phyloP scores from a whole-genome alignment of 257 asterid species.

The Capsicum chinense region DNA sequence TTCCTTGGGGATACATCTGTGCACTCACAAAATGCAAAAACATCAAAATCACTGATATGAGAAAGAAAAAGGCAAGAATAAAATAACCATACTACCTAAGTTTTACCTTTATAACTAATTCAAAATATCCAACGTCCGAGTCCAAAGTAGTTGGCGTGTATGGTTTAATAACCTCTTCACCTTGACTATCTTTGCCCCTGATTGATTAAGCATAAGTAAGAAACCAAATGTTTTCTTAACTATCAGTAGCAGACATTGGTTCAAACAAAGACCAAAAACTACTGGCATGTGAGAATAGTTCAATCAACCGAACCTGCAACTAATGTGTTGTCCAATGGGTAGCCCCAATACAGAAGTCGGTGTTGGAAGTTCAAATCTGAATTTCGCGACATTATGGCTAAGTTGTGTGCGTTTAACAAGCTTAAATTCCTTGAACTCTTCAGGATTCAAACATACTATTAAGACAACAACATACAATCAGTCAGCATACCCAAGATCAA shows the following conservation, averaged over 20 bases:
- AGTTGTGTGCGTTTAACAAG: conserved; percentile 85
- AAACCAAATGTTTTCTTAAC: conserved; percentile 22
- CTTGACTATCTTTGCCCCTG: conserved; percentile 96
- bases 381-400: conserved; percentile 95
- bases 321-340: conserved; percentile 97
- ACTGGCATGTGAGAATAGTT: conserved; percentile 20
- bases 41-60: conserved; percentile 31
- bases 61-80: conserved; percentile 23
- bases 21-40: conserved; percentile 28
- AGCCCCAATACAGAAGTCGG: conserved; percentile 92
- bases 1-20: conserved; percentile 99
- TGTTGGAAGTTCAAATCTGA: conserved; percentile 85
- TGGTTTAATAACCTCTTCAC: conserved; percentile 96
- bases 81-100: background rate
- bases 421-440: conserved; percentile 80
- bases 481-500: conserved; percentile 22
- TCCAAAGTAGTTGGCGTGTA: conserved; percentile 98
- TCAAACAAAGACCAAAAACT: background rate
- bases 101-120: conserved; percentile 88
- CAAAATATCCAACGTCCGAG: conserved; percentile 92
- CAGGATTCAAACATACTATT: conserved; percentile 82
- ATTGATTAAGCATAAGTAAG: conserved; percentile 25
- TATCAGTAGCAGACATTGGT: background rate
- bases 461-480: conserved; percentile 30
- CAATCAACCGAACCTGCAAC: conserved; percentile 74